Evolutionary conservation across 139 green algal genomes (phyloP).

Genomic region (Axilococcus clingmanii): DNA sequence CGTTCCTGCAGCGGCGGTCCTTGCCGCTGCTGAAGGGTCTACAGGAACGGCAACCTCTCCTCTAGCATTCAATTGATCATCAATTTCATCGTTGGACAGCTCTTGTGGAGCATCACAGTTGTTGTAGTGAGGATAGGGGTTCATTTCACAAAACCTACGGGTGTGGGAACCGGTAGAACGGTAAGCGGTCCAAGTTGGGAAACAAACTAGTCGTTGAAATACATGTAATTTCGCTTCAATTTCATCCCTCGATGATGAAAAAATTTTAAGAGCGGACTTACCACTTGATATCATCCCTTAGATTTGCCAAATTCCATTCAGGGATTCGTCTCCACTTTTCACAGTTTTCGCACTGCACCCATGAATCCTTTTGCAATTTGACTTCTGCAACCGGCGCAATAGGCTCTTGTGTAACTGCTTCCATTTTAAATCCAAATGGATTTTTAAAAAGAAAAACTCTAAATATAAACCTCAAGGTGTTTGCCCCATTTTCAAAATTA

Average conservation of each 20-base stretch:
- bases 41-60: too few species aligned
- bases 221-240: too few species aligned
- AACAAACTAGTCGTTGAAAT: too few species aligned
- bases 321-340: slow-evolving; percentile 70
- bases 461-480: neutral
- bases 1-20: neutral
- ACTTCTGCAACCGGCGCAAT: too few species aligned
- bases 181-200: neutral
- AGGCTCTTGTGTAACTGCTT: too few species aligned
- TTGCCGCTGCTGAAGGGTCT: neutral
- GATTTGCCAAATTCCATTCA: slow-evolving; percentile 20
- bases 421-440: neutral
- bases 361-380: too few species aligned
- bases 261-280: slow-evolving; percentile 19
- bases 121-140: slow-evolving; percentile 52
- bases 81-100: slow-evolving; percentile 76
- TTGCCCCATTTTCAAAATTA: too few species aligned
- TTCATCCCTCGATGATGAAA: neutral
- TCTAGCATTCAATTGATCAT: slow-evolving; percentile 22
- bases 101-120: slow-evolving; percentile 71
- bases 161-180: neutral
- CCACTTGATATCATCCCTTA: slow-evolving; percentile 55
- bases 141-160: slow-evolving; percentile 71
- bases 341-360: slow-evolving; percentile 79
- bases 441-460: neutral